These are phyloP conservation scores for Trifolium repens DNA, from an alignment of 306 rosid genomes.

Conservation along the genomic window DNA sequence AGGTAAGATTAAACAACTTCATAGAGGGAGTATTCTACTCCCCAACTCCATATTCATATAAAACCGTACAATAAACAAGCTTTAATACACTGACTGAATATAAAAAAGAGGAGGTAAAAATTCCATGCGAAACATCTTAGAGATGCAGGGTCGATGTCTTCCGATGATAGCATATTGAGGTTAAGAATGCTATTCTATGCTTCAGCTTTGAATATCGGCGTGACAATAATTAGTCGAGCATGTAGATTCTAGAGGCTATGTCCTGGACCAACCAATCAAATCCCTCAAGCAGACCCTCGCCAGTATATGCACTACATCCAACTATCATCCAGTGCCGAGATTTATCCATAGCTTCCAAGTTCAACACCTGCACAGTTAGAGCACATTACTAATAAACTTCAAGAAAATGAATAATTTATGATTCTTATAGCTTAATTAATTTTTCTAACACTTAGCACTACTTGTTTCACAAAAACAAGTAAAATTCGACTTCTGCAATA, in stretches of 20 bases:
- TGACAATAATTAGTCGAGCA: slow-evolving; percentile 52
- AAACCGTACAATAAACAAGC: background rate
- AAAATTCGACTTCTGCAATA: slow-evolving; percentile 5
- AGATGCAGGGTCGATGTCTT: background rate
- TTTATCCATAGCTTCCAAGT: slow-evolving; percentile 82
- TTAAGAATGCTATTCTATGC: slow-evolving; percentile 14
- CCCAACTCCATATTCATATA: slow-evolving; percentile 3
- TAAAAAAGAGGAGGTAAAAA: background rate
- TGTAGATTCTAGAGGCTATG: slow-evolving; percentile 81
- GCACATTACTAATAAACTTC: slow-evolving; percentile 9
- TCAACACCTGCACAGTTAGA: slow-evolving; percentile 56
- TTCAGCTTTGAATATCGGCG: no score
- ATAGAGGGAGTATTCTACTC: background rate
- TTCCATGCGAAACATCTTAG: background rate
- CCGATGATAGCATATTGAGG: slow-evolving; percentile 4
- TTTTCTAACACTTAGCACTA: background rate
- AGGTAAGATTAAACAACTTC: no score
- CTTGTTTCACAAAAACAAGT: slow-evolving; percentile 19
- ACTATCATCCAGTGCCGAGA: slow-evolving; percentile 79
- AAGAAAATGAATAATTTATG: background rate
- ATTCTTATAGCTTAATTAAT: background rate
- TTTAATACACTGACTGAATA: slow-evolving; percentile 10
- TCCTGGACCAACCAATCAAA: slow-evolving; percentile 92
- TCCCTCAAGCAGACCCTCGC: slow-evolving; percentile 81
- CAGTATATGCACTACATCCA: slow-evolving; percentile 84